Evolutionary conservation across 306 rosid species (phyloP).

Genomic region (Erythrophleum fordii): DNA sequence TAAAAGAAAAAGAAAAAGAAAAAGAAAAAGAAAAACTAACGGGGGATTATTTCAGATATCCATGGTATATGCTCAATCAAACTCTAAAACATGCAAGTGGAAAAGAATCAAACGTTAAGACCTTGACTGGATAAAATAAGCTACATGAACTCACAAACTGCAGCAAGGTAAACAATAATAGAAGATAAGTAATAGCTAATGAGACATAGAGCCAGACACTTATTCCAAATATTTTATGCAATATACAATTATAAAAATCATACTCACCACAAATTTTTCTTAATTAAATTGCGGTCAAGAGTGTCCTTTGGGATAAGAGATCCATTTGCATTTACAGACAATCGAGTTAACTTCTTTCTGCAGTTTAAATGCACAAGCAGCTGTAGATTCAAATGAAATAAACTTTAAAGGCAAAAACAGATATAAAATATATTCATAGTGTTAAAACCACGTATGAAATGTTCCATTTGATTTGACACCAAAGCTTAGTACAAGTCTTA

Average conservation of each 20-base stretch:
- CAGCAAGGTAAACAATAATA: no score
- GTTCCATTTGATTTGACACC: slow-evolving; percentile 26
- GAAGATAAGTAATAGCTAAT: no score
- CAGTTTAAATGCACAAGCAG: slow-evolving; percentile 36
- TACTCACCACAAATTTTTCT: slow-evolving; percentile 81
- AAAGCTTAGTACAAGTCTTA: slow-evolving; percentile 11
- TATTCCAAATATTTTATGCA: background rate
- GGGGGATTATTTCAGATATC: background rate
- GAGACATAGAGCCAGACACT: slow-evolving; percentile 8
- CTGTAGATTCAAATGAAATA: slow-evolving; percentile 13
- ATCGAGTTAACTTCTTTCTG: slow-evolving; percentile 85
- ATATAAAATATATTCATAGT: slow-evolving; percentile 16
- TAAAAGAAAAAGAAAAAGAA: background rate
- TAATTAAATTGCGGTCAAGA: slow-evolving; percentile 68
- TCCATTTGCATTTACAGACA: slow-evolving; percentile 88
- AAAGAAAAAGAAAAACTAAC: background rate
- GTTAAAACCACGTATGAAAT: slow-evolving; percentile 14
- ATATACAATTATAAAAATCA: slow-evolving; percentile 24
- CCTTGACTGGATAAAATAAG: background rate
- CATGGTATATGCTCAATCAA: background rate
- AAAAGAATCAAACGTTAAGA: background rate
- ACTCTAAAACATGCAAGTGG: slow-evolving; percentile 8
- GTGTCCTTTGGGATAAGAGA: slow-evolving; percentile 71
- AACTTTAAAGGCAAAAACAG: background rate
- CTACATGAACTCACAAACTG: background rate